Evolutionary conservation across 768 basidiomycete species (phyloP).

Genomic region (Leccinum variicolor): DNA sequence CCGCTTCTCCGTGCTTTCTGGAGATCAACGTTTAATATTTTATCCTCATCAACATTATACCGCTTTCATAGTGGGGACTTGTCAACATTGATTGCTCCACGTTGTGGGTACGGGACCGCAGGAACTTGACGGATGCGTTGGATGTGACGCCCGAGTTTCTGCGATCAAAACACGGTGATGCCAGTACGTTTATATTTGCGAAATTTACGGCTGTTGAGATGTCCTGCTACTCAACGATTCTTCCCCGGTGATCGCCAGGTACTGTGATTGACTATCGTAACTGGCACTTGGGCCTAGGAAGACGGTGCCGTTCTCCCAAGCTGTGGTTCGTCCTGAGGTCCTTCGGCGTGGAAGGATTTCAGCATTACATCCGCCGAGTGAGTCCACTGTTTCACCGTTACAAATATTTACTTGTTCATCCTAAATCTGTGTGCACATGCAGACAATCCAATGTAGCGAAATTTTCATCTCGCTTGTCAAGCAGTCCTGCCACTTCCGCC

Average conservation of each 20-base stretch:
- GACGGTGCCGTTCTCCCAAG: slow-evolving; percentile 89
- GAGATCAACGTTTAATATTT: background rate
- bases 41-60: background rate
- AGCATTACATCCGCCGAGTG: slow-evolving; percentile 57
- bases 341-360: slow-evolving; percentile 79
- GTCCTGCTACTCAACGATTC: background rate
- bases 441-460: slow-evolving; percentile 66
- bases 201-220: background rate
- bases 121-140: slow-evolving; percentile 70
- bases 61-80: slow-evolving; percentile 70
- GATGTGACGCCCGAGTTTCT: slow-evolving; percentile 87
- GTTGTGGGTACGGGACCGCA: slow-evolving; percentile 76
- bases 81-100: slow-evolving; percentile 84
- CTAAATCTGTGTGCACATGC: background rate
- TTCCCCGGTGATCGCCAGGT: slow-evolving; percentile 36
- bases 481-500: slow-evolving; percentile 48
- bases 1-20: background rate
- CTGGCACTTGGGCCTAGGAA: slow-evolving; percentile 79
- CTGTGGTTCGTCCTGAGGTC: slow-evolving; percentile 90
- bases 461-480: slow-evolving; percentile 54
- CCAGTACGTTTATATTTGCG: slow-evolving; percentile 41
- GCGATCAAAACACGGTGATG: slow-evolving; percentile 74
- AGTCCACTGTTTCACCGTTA: background rate
- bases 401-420: no score
- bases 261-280: slow-evolving; percentile 86